Evolutionary conservation across 768 basidiomycete genomes (phyloP).

Genomic region (Leucocoprinus birnbaumii): DNA sequence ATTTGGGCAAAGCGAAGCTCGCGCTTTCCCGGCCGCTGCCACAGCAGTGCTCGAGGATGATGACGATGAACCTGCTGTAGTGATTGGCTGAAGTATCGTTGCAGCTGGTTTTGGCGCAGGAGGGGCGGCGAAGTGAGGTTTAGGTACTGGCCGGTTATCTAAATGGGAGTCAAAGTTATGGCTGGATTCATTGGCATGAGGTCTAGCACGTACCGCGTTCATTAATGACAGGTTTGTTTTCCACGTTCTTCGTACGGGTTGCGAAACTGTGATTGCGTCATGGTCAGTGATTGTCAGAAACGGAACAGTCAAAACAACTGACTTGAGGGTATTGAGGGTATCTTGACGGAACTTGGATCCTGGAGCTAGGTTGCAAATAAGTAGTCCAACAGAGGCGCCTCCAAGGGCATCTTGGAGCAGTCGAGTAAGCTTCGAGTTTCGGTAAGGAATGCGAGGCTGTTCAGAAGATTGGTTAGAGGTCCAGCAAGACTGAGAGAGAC

Average conservation of each 20-base stretch:
- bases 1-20: slow-evolving; percentile 35
- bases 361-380: slow-evolving; percentile 88
- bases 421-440: slow-evolving; percentile 86
- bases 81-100: slow-evolving; percentile 41
- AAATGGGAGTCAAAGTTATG: slow-evolving; percentile 2
- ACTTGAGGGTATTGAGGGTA: slow-evolving; percentile 92
- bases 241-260: slow-evolving; percentile 80
- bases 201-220: slow-evolving; percentile 48
- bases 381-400: slow-evolving; percentile 71
- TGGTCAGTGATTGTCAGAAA: background rate
- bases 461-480: slow-evolving; percentile 8
- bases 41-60: slow-evolving; percentile 15
- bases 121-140: slow-evolving; percentile 64
- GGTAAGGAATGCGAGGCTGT: slow-evolving; percentile 80
- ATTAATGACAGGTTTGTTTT: slow-evolving; percentile 78
- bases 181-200: background rate
- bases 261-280: slow-evolving; percentile 56
- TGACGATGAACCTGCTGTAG: slow-evolving; percentile 26
- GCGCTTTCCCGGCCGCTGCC: slow-evolving; percentile 21
- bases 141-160: slow-evolving; percentile 60
- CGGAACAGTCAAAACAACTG: slow-evolving; percentile 17
- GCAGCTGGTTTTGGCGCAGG: slow-evolving; percentile 44
- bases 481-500: background rate
- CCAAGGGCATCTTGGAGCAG: slow-evolving; percentile 90
- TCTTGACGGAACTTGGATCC: slow-evolving; percentile 81